These are phyloP conservation scores for Solanum medicagineum DNA, from an alignment of 257 asterid species.

Conservation along the genomic window DNA sequence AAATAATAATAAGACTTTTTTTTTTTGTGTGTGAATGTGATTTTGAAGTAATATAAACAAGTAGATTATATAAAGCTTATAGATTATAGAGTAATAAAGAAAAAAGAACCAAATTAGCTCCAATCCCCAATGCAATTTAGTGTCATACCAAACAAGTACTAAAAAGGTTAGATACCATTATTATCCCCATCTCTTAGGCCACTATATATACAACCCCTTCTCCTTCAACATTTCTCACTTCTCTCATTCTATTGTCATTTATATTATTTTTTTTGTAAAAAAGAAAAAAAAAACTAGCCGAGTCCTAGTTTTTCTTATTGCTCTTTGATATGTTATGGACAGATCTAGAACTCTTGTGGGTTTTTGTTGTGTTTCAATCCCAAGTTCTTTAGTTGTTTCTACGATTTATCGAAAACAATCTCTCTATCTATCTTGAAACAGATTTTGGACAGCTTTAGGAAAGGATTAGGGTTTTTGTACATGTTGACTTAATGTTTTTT, in stretches of 20 bases:
- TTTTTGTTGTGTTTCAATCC: neutral
- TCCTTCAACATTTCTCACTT: neutral
- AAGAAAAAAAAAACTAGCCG: no score
- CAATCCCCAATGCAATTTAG: neutral
- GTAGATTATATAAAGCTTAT: neutral
- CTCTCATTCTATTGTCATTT: neutral
- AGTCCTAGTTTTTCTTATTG: neutral
- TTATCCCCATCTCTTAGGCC: constrained; percentile 16
- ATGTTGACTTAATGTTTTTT: neutral
- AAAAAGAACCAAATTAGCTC: neutral
- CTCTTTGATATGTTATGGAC: neutral
- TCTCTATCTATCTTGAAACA: no score
- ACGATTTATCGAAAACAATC: neutral
- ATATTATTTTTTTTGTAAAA: no score
- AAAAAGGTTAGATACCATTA: constrained; percentile 8
- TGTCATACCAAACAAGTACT: neutral
- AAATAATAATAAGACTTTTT: no score
- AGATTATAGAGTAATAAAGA: neutral
- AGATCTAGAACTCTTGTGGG: neutral
- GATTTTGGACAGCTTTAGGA: neutral
- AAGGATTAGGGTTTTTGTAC: neutral
- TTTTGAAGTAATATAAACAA: no score
- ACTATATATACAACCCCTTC: constrained; percentile 19
- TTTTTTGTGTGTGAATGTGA: neutral
- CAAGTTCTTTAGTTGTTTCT: rapidly evolving